Evolutionary conservation across 2,329 filamentous ascomycete species (phyloP).

Genomic region (Calonectria leucothoes): DNA sequence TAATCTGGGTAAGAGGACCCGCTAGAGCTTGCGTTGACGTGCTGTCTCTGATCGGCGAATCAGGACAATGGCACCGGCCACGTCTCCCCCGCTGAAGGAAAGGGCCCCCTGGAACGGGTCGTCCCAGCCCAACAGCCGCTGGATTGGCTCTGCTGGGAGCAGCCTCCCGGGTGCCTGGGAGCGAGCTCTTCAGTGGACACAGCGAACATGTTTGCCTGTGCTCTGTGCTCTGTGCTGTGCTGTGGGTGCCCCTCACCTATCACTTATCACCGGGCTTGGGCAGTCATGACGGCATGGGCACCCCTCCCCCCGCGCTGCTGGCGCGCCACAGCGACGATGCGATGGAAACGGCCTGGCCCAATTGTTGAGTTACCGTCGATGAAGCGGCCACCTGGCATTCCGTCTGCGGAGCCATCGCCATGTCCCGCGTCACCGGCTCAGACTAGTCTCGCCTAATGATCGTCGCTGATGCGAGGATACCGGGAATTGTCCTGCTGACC

Average conservation of each 20-base stretch:
- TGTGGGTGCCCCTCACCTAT: slow-evolving; percentile 13
- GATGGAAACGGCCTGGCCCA: not conserved
- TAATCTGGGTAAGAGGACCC: slow-evolving; percentile 13
- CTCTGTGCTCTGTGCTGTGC: no score
- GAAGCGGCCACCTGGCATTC: slow-evolving; percentile 13
- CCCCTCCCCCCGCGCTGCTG: not conserved
- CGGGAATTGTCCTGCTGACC: slow-evolving; percentile 35
- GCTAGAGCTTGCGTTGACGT: slow-evolving; percentile 21
- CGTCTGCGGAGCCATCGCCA: slow-evolving; percentile 12
- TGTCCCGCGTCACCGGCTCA: not conserved
- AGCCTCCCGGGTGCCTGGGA: not conserved
- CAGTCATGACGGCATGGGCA: slow-evolving; percentile 6
- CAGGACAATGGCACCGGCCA: slow-evolving; percentile 5
- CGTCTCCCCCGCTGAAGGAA: slow-evolving; percentile 4
- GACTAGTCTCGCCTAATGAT: slow-evolving; percentile 31
- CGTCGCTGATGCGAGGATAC: slow-evolving; percentile 24
- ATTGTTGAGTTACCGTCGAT: not conserved
- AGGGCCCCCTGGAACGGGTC: not conserved
- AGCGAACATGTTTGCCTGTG: not conserved
- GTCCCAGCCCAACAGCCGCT: not conserved
- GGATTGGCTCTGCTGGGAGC: not conserved
- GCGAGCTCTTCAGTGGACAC: slow-evolving; percentile 4
- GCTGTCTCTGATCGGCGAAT: slow-evolving; percentile 12
- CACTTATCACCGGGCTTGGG: not conserved
- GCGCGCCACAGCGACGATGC: not conserved